Evolutionary conservation across 1,284 basidiomycete genomes (phyloP).

Genomic region (Tylopilus sp.): DNA sequence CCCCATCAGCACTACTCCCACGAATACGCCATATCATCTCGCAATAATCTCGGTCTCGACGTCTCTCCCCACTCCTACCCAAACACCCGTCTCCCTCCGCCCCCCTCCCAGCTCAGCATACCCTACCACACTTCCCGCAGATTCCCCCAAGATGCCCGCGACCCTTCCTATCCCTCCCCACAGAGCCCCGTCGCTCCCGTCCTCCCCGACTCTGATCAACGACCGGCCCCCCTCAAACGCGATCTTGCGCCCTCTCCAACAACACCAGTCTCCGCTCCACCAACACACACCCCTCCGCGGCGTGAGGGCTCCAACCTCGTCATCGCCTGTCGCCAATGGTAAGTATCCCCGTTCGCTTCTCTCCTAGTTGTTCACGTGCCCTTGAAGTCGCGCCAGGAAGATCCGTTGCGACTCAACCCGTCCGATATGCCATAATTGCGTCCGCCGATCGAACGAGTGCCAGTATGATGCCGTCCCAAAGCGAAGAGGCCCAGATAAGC

Average conservation of each 20-base stretch:
- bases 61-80: conserved; percentile 39
- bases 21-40: conserved; percentile 29
- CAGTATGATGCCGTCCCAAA: conserved; percentile 76
- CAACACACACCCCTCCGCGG: conserved; percentile 38
- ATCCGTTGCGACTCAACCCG: conserved; percentile 79
- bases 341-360: conserved; percentile 31
- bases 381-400: conserved; percentile 68
- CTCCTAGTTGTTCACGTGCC: conserved; percentile 35
- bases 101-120: conserved; percentile 36
- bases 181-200: conserved; percentile 21
- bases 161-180: conserved; percentile 36
- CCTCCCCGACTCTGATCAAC: conserved; percentile 39
- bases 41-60: conserved; percentile 44
- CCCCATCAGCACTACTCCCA: conserved; percentile 26
- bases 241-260: conserved; percentile 18
- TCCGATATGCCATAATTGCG: conserved; percentile 74
- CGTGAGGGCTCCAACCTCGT: conserved; percentile 64
- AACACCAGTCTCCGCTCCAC: conserved; percentile 8
- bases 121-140: conserved; percentile 42
- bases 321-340: conserved; percentile 67
- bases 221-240: conserved; percentile 38
- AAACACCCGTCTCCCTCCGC: conserved; percentile 40
- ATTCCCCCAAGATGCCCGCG: conserved; percentile 47
- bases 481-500: conserved; percentile 77
- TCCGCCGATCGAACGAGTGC: conserved; percentile 68